Conservation (phyloP, 1,139 yeast species). For the Komagataea norvegica region DNA sequence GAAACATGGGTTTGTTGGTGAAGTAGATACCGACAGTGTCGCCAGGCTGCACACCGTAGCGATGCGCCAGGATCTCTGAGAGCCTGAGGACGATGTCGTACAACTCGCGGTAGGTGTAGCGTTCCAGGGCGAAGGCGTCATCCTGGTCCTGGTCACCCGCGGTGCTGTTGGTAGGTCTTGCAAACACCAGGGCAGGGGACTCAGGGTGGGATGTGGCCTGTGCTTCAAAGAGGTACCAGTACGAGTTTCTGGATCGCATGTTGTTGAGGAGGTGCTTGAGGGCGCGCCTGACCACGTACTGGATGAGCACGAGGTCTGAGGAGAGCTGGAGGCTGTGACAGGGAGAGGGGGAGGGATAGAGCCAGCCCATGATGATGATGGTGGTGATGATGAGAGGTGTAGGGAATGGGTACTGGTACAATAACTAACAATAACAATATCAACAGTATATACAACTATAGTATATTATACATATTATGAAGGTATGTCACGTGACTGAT, state of each 20-base stretch:
- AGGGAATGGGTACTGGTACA: too few relatives aligned
- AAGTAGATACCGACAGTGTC: slow-evolving; percentile 76
- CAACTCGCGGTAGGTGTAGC: slow-evolving; percentile 63
- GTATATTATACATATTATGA: too few relatives aligned
- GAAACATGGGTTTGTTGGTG: slow-evolving; percentile 78
- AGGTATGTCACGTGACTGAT: too few relatives aligned
- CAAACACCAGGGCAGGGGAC: slow-evolving; percentile 54
- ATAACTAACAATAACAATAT: too few relatives aligned
- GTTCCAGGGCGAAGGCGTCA: slow-evolving; percentile 53
- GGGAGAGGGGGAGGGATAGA: too few relatives aligned
- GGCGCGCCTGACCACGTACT: slow-evolving; percentile 24
- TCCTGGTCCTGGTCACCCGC: too few relatives aligned
- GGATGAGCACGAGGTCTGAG: slow-evolving; percentile 28
- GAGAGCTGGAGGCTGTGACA: slow-evolving; percentile 26
- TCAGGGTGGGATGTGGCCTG: slow-evolving; percentile 48
- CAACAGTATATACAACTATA: too few relatives aligned
- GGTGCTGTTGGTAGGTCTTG: slow-evolving; percentile 43
- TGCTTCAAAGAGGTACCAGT: slow-evolving; percentile 62
- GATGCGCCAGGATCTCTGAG: slow-evolving; percentile 57
- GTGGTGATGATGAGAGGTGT: too few relatives aligned
- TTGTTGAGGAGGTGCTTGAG: slow-evolving; percentile 17
- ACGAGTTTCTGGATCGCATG: slow-evolving; percentile 48
- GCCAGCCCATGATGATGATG: too few relatives aligned
- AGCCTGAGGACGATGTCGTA: slow-evolving; percentile 61
- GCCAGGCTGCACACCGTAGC: slow-evolving; percentile 59